Base-by-base conservation (phyloP, 176 grass and related monocot genomes). In the Ensete glaucum region DNA sequence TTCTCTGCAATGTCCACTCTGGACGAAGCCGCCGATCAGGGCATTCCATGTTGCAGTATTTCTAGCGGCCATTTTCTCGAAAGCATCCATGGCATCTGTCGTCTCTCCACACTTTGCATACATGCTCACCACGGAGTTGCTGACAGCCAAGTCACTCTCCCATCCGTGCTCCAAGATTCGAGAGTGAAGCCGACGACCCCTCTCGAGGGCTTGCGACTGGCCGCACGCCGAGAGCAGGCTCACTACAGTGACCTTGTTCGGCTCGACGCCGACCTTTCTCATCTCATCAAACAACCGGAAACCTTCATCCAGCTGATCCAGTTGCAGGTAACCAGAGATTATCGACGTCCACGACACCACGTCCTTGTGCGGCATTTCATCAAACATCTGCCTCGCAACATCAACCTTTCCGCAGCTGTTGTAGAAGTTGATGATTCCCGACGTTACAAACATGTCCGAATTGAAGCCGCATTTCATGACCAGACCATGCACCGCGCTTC, bases 261-360 rank as follows among this genome's bases (percentile, higher is more conserved):
- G 89, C 54, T 60, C 72, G 52, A 83, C 73, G 23, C 81, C 81
- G 13, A 62, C 76, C 11, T 23, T 43, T 70, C 84, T 80, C 89
- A 96, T 92, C 54, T 86, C 74, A 77, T 81, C 56, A 75, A 96
- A 87, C 56, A 92, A 74, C 23, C 51, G 58, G 16, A 79, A 73
- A 8, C 62, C 89, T 64, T 78, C 82, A 70, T 88, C 79, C 85
- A 83, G 88, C 64, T 73, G 65, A 15, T 82, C 53, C 65, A 64
- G 14, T 2, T 85, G 83, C 1, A 85, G 72, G 74, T 79, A 92
- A n/a, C 86, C 82, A 67, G 87, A 90, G 13, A 96, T 75, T 83
- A 96, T 86, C 8, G 82, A 92, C 0, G 93, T 96, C 93, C 93
- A 96, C 19, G 89, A 83, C 34, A 96, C 89, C 9, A 96, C 85